These are phyloP conservation scores for Jackrogersella multiformis DNA, from an alignment of 495 filamentous ascomycete species.

Conservation along the genomic window DNA sequence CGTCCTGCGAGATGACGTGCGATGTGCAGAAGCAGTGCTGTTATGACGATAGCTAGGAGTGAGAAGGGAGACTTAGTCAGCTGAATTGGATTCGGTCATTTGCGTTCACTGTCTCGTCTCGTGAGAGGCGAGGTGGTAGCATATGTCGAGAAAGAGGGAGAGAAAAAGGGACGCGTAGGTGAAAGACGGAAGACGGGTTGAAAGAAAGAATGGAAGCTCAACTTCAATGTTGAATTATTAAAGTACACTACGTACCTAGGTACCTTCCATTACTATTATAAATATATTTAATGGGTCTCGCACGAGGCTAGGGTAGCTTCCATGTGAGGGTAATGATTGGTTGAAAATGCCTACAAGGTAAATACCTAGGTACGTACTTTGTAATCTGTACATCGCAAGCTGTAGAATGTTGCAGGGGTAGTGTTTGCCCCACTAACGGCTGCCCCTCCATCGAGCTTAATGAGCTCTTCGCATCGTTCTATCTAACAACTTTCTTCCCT, in stretches of 20 bases:
- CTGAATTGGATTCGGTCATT: slow-evolving; percentile 20
- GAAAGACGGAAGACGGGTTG: not conserved
- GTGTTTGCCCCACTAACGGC: slow-evolving; percentile 18
- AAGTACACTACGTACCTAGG: not conserved
- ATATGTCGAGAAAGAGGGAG: not conserved
- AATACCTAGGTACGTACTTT: not conserved
- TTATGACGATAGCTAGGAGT: slow-evolving; percentile 5
- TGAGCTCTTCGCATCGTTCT: slow-evolving; percentile 14
- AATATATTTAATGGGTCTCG: too few species aligned
- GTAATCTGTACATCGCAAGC: slow-evolving; percentile 9
- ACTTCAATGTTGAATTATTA: not conserved
- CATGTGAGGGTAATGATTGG: not conserved
- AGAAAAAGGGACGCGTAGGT: not conserved
- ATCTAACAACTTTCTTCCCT: too few species aligned
- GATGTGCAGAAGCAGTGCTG: not conserved
- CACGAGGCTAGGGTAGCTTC: too few species aligned
- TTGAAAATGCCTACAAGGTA: not conserved
- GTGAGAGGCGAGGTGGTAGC: not conserved
- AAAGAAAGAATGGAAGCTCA: not conserved
- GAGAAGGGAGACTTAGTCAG: not conserved
- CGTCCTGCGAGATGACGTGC: slow-evolving; percentile 1
- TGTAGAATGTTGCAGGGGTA: slow-evolving; percentile 7
- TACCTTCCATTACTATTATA: too few species aligned
- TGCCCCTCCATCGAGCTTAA: slow-evolving; percentile 39
- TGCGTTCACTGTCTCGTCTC: slow-evolving; percentile 9